These are phyloP conservation scores for Hypoxylon trugodes DNA, from an alignment of 495 filamentous ascomycete species.

Conservation along the genomic window DNA sequence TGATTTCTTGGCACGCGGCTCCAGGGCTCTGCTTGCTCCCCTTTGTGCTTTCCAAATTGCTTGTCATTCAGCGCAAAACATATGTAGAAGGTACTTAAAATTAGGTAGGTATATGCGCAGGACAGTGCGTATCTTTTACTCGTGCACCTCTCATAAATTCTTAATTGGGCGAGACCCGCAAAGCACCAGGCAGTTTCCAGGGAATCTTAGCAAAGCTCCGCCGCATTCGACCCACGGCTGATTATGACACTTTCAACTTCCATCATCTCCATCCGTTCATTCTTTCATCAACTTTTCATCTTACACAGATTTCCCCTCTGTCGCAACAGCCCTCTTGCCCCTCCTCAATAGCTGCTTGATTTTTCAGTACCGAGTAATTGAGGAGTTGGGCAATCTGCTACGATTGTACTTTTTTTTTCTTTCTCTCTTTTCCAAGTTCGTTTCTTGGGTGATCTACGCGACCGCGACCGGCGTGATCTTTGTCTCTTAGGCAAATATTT, in stretches of 20 bases:
- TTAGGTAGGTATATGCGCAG: not conserved
- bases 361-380: not conserved
- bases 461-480: slow-evolving; percentile 7
- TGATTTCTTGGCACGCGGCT: slow-evolving; percentile 27
- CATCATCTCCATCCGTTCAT: slow-evolving; percentile 10
- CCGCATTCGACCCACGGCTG: slow-evolving; percentile 27
- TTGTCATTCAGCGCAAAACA: not conserved
- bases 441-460: not conserved
- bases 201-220: slow-evolving; percentile 4
- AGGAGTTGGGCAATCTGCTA: slow-evolving; percentile 1
- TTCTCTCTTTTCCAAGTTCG: no score
- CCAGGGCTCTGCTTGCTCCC: not conserved
- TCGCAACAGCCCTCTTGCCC: not conserved
- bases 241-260: slow-evolving; percentile 23
- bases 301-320: not conserved
- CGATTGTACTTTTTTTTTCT: slow-evolving; percentile 2
- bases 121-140: not conserved
- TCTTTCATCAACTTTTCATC: slow-evolving; percentile 13
- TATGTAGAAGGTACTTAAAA: not conserved
- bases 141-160: not conserved
- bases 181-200: slow-evolving; percentile 8
- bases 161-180: not conserved
- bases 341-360: not conserved
- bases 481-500: not conserved
- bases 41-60: slow-evolving; percentile 14